Percentiles rank a stretch among this genome's conserved stretches.
Conservation (phyloP, 306 rosid genomes). For the Prunus dulcis region DNA sequence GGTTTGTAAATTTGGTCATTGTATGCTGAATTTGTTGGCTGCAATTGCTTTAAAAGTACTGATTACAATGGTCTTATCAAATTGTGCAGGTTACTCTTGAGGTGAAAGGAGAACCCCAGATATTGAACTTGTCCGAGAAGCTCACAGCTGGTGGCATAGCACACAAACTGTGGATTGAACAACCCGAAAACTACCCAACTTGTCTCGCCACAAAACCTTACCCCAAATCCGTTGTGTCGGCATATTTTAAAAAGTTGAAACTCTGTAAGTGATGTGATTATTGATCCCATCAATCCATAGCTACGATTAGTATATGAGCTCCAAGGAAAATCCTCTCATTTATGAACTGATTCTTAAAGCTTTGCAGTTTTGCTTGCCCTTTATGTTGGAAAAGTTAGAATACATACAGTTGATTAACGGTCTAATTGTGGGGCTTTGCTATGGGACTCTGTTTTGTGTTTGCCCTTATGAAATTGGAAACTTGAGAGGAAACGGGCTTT, state of each 20-base stretch:
- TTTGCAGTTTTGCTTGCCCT: not conserved
- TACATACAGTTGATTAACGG: not conserved
- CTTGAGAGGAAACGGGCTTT: not conserved
- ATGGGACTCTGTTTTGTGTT: not conserved
- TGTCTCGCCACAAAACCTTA: slow-evolving; percentile 88
- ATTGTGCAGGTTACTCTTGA: slow-evolving; percentile 67
- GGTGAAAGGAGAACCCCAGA: slow-evolving; percentile 78
- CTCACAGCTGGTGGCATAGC: slow-evolving; percentile 57
- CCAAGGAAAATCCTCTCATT: not conserved
- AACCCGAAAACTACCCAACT: slow-evolving; percentile 76
- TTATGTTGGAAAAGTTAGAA: not conserved
- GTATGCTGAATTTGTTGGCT: not conserved
- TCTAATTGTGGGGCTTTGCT: not conserved
- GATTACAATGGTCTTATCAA: not conserved
- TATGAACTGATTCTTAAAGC: not conserved
- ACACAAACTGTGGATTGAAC: slow-evolving; percentile 80
- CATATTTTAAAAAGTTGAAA: slow-evolving; percentile 72
- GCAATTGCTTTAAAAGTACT: not conserved
- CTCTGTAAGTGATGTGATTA: slow-evolving; percentile 64
- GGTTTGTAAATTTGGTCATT: not conserved
- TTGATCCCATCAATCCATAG: not conserved
- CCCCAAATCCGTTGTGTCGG: slow-evolving; percentile 58
- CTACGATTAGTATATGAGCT: not conserved
- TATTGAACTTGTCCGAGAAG: slow-evolving; percentile 64
- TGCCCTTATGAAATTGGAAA: not conserved